Evolutionary conservation across 2,329 filamentous ascomycete species (phyloP).

Genomic region (Verticillium albo-atrum): DNA sequence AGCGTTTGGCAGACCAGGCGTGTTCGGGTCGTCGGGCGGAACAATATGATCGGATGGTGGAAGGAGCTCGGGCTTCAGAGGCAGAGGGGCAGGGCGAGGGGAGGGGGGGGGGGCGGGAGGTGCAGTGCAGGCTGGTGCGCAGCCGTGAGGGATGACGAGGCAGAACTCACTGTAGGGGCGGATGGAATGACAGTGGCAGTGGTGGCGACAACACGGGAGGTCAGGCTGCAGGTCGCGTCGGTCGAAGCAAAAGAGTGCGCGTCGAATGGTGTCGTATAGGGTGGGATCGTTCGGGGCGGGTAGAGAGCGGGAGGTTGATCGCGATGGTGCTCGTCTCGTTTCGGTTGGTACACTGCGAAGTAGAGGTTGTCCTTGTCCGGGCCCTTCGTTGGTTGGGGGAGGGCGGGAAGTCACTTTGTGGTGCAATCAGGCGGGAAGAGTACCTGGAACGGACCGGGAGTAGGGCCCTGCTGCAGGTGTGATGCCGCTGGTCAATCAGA

Average conservation of each 20-base stretch:
- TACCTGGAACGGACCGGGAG: constrained; percentile 3
- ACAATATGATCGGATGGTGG: not conserved
- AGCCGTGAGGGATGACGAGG: not conserved
- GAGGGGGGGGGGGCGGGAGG: not conserved
- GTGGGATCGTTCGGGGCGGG: not conserved
- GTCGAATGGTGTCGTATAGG: not conserved
- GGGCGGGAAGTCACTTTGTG: constrained; percentile 27
- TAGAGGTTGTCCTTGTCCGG: not conserved
- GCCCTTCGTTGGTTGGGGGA: constrained; percentile 1
- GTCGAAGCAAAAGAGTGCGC: not conserved
- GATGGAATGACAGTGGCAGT: not conserved
- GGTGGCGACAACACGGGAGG: constrained; percentile 5
- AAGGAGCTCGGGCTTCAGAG: not conserved
- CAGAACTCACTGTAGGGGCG: not conserved
- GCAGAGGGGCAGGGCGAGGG: not conserved
- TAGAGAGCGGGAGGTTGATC: not conserved
- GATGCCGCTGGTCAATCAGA: constrained; percentile 7
- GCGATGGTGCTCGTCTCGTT: not conserved
- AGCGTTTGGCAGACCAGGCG: not conserved
- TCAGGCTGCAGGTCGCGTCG: constrained; percentile 11
- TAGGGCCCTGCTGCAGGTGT: constrained; percentile 2
- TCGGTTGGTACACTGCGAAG: not conserved
- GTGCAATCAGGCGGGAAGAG: constrained; percentile 23
- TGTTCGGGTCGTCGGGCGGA: not conserved
- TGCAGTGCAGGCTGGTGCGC: not conserved